A percentile compares a stretch with the other conserved stretches of the same genome.
phyloP scores from a whole-genome alignment of 129 eudicot genomes.

The Mikania micrantha region DNA sequence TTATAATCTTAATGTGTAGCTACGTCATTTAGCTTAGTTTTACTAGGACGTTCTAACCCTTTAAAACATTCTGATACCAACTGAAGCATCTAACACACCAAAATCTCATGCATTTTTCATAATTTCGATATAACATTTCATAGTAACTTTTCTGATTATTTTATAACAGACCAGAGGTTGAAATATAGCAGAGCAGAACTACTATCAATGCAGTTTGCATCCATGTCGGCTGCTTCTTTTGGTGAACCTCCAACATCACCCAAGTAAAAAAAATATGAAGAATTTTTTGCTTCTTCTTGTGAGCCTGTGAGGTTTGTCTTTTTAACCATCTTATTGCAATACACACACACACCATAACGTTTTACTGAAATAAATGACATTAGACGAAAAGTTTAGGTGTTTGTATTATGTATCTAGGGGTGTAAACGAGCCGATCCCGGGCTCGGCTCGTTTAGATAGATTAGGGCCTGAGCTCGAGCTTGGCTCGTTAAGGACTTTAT shows the following conservation, averaged over 20 bases:
- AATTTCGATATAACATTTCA: background rate
- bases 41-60: background rate
- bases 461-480: too few species aligned
- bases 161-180: constrained; percentile 66
- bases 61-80: background rate
- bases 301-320: background rate
- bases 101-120: background rate
- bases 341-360: background rate
- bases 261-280: too few species aligned
- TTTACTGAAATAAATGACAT: background rate
- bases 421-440: too few species aligned
- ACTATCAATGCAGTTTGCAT: constrained; percentile 54
- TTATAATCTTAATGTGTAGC: background rate
- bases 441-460: too few species aligned
- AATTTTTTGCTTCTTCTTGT: background rate
- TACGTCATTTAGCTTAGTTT: background rate
- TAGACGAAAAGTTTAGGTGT: background rate
- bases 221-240: constrained; percentile 26
- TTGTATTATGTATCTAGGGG: too few species aligned
- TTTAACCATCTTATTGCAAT: background rate
- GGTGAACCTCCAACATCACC: constrained; percentile 11
- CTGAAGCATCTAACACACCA: background rate
- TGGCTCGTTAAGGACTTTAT: too few species aligned
- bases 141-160: constrained; percentile 1
- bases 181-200: constrained; percentile 77